Evolutionary conservation across 108 stramenopile genomes (phyloP).

Genomic region (Nitzschia palea): DNA sequence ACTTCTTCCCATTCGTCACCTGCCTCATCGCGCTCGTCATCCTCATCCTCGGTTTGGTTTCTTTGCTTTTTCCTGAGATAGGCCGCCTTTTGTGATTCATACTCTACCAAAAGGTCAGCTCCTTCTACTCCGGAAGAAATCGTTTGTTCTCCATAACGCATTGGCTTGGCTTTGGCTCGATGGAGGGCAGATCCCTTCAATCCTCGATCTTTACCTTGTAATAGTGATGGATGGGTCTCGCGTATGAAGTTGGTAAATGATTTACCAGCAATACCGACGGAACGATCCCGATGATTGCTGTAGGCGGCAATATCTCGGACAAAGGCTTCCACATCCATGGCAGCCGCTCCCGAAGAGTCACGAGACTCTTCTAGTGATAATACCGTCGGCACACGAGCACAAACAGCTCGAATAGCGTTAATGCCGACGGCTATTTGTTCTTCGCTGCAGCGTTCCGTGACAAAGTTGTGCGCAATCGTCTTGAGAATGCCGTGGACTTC

Average conservation of each 20-base stretch:
- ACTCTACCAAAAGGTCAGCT: conserved; percentile 87
- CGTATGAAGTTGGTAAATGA: conserved; percentile 92
- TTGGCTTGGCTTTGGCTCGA: conserved; percentile 72
- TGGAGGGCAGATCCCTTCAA: conserved; percentile 77
- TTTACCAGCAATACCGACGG: conserved; percentile 91
- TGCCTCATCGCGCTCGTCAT: conserved; percentile 37
- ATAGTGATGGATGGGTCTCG: conserved; percentile 86
- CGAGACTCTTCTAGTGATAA: conserved; percentile 69
- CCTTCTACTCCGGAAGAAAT: conserved; percentile 90
- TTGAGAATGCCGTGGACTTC: conserved; percentile 88
- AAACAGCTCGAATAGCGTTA: conserved; percentile 92
- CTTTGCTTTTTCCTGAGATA: conserved; percentile 24
- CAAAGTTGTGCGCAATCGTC: conserved; percentile 92
- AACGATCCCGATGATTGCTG: conserved; percentile 88
- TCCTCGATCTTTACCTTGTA: conserved; percentile 93
- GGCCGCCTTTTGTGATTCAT: conserved; percentile 75
- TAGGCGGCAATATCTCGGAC: conserved; percentile 95
- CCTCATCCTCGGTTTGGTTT: conserved; percentile 23
- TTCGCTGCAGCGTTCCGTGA: conserved; percentile 86
- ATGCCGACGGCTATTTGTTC: conserved; percentile 98
- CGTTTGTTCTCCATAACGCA: conserved; percentile 84
- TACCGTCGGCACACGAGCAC: conserved; percentile 82
- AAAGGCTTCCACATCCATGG: conserved; percentile 88
- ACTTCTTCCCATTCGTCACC: conserved; percentile 44
- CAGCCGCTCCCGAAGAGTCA: conserved; percentile 37